These are phyloP conservation scores for Saturnispora serradocipensis DNA, from an alignment of 805 yeast species.

Conservation along the genomic window DNA sequence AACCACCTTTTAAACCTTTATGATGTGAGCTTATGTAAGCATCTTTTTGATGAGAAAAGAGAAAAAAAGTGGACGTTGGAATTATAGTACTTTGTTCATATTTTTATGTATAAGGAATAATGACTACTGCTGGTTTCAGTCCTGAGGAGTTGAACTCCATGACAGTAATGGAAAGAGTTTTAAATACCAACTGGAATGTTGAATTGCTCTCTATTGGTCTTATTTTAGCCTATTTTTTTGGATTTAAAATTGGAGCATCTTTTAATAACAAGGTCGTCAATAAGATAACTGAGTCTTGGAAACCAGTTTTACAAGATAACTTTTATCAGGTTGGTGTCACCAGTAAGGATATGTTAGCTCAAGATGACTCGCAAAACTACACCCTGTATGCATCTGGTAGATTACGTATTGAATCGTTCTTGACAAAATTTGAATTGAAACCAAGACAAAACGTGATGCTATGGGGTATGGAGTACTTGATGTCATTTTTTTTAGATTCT, in stretches of 20 bases:
- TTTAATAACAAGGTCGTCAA: constrained; percentile 51
- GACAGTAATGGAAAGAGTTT: constrained; percentile 50
- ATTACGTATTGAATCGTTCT: constrained; percentile 55
- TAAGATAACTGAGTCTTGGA: constrained; percentile 37
- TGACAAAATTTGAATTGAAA: constrained; percentile 52
- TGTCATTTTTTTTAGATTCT: constrained; percentile 50
- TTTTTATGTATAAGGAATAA: background rate
- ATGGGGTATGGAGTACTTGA: constrained; percentile 51
- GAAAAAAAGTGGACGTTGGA: background rate
- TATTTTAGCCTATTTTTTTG: constrained; percentile 37
- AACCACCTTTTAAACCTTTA: background rate
- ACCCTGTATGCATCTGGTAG: constrained; percentile 84
- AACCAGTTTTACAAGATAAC: constrained; percentile 49
- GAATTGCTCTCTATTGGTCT: constrained; percentile 52
- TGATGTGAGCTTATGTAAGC: background rate
- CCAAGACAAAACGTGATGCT: constrained; percentile 76
- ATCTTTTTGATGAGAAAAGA: background rate
- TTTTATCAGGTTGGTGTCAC: constrained; percentile 72
- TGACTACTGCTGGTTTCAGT: background rate
- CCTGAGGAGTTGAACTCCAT: constrained; percentile 47
- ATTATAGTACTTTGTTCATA: background rate
- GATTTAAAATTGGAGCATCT: constrained; percentile 50
- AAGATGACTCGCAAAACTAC: constrained; percentile 56
- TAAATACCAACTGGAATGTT: constrained; percentile 63
- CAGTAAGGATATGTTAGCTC: constrained; percentile 36